A percentile compares a stretch with the other conserved stretches of the same genome.
phyloP scores from a whole-genome alignment of 768 basidiomycete species.

The Amanita inopinata region DNA sequence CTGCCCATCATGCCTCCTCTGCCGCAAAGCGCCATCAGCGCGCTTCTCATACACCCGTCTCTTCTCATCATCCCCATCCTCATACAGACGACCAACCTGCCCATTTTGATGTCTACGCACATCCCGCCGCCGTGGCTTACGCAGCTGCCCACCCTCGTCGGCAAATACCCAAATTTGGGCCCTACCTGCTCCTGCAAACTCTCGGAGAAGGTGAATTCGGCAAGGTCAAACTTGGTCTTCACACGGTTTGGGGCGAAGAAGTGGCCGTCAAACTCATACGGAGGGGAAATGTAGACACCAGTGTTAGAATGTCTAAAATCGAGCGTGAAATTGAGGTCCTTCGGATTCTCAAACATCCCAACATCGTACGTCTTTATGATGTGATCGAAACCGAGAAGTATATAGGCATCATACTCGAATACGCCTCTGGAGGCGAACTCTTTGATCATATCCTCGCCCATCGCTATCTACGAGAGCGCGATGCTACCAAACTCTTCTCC shows the following conservation, averaged over 20 bases:
- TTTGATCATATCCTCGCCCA: conserved; percentile 99
- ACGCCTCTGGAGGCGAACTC: conserved; percentile 95
- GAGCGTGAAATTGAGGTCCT: conserved; percentile 97
- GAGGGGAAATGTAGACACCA: conserved; percentile 81
- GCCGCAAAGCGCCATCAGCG: conserved; percentile 46
- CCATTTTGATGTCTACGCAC: conserved; percentile 70
- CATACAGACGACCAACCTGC: conserved; percentile 34
- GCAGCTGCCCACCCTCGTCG: conserved; percentile 73
- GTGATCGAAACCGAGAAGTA: conserved; percentile 99
- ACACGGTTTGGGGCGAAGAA: conserved; percentile 89
- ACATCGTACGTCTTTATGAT: conserved; percentile 96
- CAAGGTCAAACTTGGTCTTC: conserved; percentile 97
- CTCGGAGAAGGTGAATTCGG: conserved; percentile 98
- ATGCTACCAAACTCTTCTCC: conserved; percentile 92
- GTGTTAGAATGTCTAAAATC: conserved; percentile 86
- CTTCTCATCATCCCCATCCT: conserved; percentile 29
- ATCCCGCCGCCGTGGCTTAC: conserved; percentile 80
- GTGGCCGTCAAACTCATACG: conserved; percentile 98
- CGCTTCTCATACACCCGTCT: conserved; percentile 64
- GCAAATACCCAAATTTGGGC: conserved; percentile 90
- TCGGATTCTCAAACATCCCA: conserved; percentile 91
- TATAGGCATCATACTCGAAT: conserved; percentile 98
- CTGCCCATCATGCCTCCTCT: conserved; percentile 24
- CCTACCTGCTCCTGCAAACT: conserved; percentile 91
- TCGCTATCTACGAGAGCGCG: conserved; percentile 88